phyloP scores from a whole-genome alignment of 768 basidiomycete genomes.

The Collybia mongolica region DNA sequence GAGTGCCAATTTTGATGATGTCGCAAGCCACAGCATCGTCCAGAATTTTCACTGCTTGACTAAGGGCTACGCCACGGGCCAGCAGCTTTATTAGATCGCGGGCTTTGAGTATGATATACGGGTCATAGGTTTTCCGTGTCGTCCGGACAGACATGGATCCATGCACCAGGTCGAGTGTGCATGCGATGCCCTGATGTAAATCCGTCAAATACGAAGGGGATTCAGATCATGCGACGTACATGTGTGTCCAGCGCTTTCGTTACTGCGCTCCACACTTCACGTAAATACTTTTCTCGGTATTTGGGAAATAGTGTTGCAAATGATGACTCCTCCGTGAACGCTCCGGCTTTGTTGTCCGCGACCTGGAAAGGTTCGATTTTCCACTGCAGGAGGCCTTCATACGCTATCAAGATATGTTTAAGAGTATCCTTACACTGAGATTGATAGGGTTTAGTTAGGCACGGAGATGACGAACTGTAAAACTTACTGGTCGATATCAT shows the following conservation, averaged over 20 bases:
- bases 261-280: slow-evolving; percentile 92
- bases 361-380: slow-evolving; percentile 79
- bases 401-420: neutral
- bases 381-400: slow-evolving; percentile 54
- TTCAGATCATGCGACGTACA: slow-evolving; percentile 36
- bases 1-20: slow-evolving; percentile 95
- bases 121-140: slow-evolving; percentile 96
- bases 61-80: slow-evolving; percentile 85
- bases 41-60: slow-evolving; percentile 85
- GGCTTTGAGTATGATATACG: slow-evolving; percentile 94
- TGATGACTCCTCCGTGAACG: slow-evolving; percentile 94
- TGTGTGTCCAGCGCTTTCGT: slow-evolving; percentile 81
- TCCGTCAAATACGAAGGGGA: neutral
- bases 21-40: slow-evolving; percentile 92
- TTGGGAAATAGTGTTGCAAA: slow-evolving; percentile 99
- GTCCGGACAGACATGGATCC: slow-evolving; percentile 98
- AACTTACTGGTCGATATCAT: slow-evolving; percentile 96
- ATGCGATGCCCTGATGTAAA: slow-evolving; percentile 69
- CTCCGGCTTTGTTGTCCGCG: slow-evolving; percentile 74
- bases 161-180: slow-evolving; percentile 91
- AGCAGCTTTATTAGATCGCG: slow-evolving; percentile 95
- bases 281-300: slow-evolving; percentile 94
- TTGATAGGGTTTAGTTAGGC: slow-evolving; percentile 6
- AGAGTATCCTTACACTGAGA: slow-evolving; percentile 40
- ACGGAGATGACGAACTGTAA: slow-evolving; percentile 1